Percentiles rank a stretch among this genome's conserved stretches.
phyloP scores from a whole-genome alignment of 257 asterid genomes.

The Nicotiana tomentosiformis region DNA sequence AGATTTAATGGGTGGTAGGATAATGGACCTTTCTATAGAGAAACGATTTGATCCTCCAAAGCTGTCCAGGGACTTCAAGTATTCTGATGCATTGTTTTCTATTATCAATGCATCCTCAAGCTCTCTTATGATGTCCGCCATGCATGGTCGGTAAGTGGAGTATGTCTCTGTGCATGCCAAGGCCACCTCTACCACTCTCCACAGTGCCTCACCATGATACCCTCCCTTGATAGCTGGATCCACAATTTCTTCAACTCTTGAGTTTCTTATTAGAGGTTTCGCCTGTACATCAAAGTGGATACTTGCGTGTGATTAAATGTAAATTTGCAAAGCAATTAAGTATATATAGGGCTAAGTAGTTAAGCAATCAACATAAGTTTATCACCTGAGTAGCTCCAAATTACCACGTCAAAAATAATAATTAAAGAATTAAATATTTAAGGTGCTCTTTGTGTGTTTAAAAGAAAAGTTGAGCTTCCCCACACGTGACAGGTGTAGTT shows the following conservation, averaged over 20 bases:
- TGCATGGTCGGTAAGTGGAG: slow-evolving; percentile 76
- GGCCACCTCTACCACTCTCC: slow-evolving; percentile 77
- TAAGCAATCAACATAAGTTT: background rate
- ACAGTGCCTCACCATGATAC: slow-evolving; percentile 51
- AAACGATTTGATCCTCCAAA: slow-evolving; percentile 72
- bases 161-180: slow-evolving; percentile 81
- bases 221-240: slow-evolving; percentile 46
- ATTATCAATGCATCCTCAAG: slow-evolving; percentile 81
- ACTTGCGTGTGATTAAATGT: background rate
- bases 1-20: slow-evolving; percentile 47
- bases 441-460: background rate
- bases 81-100: slow-evolving; percentile 54
- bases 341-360: background rate
- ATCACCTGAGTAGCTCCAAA: background rate
- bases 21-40: slow-evolving; percentile 62
- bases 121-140: slow-evolving; percentile 81
- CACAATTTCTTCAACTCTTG: slow-evolving; percentile 57
- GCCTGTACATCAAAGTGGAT: slow-evolving; percentile 40
- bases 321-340: background rate
- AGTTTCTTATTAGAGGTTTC: slow-evolving; percentile 66
- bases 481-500: background rate
- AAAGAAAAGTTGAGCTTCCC: background rate
- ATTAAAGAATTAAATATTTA: background rate
- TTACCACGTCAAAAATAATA: background rate
- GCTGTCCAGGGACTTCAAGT: slow-evolving; percentile 47